Base-by-base conservation (phyloP, 768 basidiomycete species). In the Pleurotus ostreatus region DNA sequence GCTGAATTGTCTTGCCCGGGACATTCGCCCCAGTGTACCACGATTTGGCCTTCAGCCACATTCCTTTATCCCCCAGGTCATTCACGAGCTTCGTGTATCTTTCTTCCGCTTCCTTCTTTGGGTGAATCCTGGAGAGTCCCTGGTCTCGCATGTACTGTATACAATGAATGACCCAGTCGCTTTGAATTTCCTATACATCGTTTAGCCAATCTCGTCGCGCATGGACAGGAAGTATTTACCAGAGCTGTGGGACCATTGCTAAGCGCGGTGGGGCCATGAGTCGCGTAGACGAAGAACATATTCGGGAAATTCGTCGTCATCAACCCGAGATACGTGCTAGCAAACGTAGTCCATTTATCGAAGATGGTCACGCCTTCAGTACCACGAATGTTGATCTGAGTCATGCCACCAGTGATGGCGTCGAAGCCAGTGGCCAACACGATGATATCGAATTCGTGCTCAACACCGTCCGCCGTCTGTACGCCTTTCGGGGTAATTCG, bases 21-120 rank as follows among this genome's bases (percentile, higher is more conserved):
- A 68, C 60, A 30, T 68, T 68, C 7, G 65, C 59, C 2, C 67
- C 67, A 2, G 46, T 65, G 45, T 66, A 68, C 61, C 66, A 68
- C 11, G 65, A 66, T 45, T 66, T 62, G 6, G 63, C 64, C 13
- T 61, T 60, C 18, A 40, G 34, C 57, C 60, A 64, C 2, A 66
- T 58, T 5, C 49, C 56, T 9, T 44, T 34, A 6, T 59, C 47
- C 18, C 56, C 61, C 9, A 56, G 57, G 25, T 60, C 57, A 4
- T 57, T 51, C 20, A 65, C 60, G 16, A 58, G 52, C 39, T 55
- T 23, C 3, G 57, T 51, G 55, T 58, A 64, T 1, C 34, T 49
- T 12, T 58, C 44, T 41, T 62, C 61, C 1, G 61, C 61, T 34
- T 56, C 63, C 37, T 20, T 25, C 8, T 43, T 55, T 0, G 63